Evolutionary conservation across 768 basidiomycete species (phyloP).

Genomic region (Fibroporia radiculosa): DNA sequence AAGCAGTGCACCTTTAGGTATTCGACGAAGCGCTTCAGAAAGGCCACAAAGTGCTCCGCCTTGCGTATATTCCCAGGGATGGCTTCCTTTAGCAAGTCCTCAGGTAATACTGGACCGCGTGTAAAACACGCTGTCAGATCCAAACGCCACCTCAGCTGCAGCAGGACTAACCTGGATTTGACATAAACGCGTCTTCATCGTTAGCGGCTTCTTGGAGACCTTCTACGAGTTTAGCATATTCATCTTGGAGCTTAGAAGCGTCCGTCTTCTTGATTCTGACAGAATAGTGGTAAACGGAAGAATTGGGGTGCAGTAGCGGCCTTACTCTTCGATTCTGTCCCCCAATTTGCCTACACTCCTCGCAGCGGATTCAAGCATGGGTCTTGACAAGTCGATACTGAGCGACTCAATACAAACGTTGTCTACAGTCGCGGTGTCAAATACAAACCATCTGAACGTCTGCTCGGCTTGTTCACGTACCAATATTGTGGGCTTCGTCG

Average conservation of each 20-base stretch:
- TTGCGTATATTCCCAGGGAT: conserved; percentile 98
- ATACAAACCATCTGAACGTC: neutral
- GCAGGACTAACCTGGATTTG: conserved; percentile 65
- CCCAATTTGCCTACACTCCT: conserved; percentile 80
- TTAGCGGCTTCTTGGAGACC: conserved; percentile 75
- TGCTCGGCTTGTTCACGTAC: conserved; percentile 32
- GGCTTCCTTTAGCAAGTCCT: conserved; percentile 91
- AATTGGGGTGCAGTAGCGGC: conserved; percentile 7
- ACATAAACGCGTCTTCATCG: conserved; percentile 80
- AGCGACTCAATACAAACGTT: conserved; percentile 99
- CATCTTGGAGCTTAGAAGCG: conserved; percentile 89
- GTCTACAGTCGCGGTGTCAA: conserved; percentile 36
- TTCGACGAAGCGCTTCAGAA: conserved; percentile 96
- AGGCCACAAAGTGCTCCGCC: conserved; percentile 98
- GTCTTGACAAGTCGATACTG: conserved; percentile 93
- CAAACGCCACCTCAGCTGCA: neutral
- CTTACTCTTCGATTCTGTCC: conserved; percentile 93
- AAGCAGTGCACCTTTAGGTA: conserved; percentile 68
- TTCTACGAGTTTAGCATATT: conserved; percentile 92
- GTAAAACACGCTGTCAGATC: conserved; percentile 2
- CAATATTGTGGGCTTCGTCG: conserved; percentile 99
- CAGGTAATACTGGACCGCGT: conserved; percentile 63
- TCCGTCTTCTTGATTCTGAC: conserved; percentile 88
- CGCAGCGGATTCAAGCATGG: conserved; percentile 93
- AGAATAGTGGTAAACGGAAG: neutral